Evolutionary conservation across 2,329 filamentous ascomycete species (phyloP), one percentile per base, ranked within the genome.

Genomic region (Colletotrichum falcatum): DNA sequence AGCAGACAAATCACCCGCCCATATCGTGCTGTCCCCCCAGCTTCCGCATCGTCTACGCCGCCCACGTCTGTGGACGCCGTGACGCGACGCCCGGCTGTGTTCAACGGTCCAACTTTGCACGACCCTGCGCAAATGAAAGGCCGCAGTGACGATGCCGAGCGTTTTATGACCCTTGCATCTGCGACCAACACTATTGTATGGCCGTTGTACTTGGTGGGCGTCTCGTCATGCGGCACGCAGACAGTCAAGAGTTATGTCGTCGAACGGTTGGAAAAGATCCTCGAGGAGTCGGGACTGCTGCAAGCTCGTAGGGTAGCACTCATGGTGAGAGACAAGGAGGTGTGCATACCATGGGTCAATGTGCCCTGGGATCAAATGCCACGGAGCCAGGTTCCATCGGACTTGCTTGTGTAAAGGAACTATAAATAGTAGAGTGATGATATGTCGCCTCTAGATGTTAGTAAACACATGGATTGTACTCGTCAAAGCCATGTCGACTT

Each of bases 181-280:
- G 81, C 83, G 1, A 84, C 84, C 30, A 84, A 85, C 72, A 83
- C 83, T 20, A 80, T 86, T 11, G 81, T 87, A 48, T 86, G 84
- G 84, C 85, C 85, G 5, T 78, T 87, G 4, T 87, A 85, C 65
- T 81, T 83, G 14, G 80, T 84, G 9, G 85, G 85, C 63, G 81
- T 85, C 75, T 85, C 84, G 26, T 83, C 83, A 0, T 82, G 80
- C 3, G 86, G 84, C 69, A 79, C 80, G 1, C 72, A 75, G 3
- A 77, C 81, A 58, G 81, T 82, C 73, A 82, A 81, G 58, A 76
- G 78, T 3, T 87, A 86, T 55, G 81, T 84, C 1, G 76, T 86
- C 18, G 80, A 81, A 23, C 78, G 84, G n/a, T 77, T 87, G 48
- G 75, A 80, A 54, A 81, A 81, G 12, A 81, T 87, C 30, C 81